Percentiles rank a stretch among this genome's conserved stretches.
These are phyloP conservation scores for Lactarius psammicola DNA, from an alignment of 768 basidiomycete species.

Conservation along the genomic window DNA sequence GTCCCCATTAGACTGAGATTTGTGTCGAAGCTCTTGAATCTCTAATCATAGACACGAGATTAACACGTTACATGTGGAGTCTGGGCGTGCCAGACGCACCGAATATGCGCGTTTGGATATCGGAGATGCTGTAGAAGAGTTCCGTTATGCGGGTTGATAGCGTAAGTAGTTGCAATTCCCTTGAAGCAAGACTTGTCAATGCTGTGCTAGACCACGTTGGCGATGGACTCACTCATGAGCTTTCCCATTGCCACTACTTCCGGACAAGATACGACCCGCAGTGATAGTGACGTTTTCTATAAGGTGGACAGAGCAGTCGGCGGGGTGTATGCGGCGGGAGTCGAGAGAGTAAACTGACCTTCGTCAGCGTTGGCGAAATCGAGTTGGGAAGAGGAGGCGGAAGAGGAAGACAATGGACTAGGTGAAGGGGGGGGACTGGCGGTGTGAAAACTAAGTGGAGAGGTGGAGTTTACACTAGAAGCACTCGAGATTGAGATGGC, in stretches of 20 bases:
- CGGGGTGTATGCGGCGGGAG: conserved; percentile 2
- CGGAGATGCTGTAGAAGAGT: conserved; percentile 80
- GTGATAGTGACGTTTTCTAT: conserved; percentile 76
- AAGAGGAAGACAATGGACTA: conserved; percentile 32
- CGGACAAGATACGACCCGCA: conserved; percentile 46
- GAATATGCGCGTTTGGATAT: conserved; percentile 89
- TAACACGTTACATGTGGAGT: not conserved
- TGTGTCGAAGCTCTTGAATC: conserved; percentile 91
- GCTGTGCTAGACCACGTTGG: not conserved
- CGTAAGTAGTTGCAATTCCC: conserved; percentile 73
- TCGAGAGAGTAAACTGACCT: conserved; percentile 42
- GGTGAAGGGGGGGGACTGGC: conserved; percentile 32
- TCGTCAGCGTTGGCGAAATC: conserved; percentile 61
- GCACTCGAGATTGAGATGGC: conserved; percentile 19
- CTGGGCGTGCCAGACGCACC: conserved; percentile 45
- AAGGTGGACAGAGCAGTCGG: conserved; percentile 23
- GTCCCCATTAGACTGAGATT: conserved; percentile 64
- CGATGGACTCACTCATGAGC: conserved; percentile 60
- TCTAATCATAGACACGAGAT: conserved; percentile 45
- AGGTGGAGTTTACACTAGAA: conserved; percentile 30
- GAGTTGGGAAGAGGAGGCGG: conserved; percentile 53
- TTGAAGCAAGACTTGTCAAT: conserved; percentile 33
- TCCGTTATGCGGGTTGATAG: conserved; percentile 86
- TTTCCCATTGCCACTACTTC: conserved; percentile 51
- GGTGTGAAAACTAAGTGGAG: conserved; percentile 33